phyloP scores from a whole-genome alignment of 495 filamentous ascomycete genomes.

The Aspergillus cavernicola region DNA sequence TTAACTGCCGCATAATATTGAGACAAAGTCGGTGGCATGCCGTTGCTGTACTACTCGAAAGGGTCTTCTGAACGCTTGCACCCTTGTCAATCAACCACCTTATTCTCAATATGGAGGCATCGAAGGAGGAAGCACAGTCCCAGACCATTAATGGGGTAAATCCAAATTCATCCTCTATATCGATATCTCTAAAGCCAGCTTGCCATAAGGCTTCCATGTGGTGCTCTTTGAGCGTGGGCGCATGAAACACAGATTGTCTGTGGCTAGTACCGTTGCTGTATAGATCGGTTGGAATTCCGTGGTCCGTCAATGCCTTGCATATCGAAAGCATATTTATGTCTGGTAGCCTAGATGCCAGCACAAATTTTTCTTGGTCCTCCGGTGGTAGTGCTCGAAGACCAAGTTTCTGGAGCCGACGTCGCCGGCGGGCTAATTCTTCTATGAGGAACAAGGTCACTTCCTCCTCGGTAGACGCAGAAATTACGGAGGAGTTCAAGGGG shows the following conservation, averaged over 20 bases:
- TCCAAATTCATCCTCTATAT: background rate
- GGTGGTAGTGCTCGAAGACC: too few relatives aligned
- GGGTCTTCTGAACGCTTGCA: background rate
- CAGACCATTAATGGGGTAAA: background rate
- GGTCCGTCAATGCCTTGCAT: too few relatives aligned
- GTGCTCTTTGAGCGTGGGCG: background rate
- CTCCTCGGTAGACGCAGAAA: too few relatives aligned
- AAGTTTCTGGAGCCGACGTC: too few relatives aligned
- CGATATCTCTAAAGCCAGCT: background rate
- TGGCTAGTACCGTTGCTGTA: background rate
- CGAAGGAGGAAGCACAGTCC: background rate
- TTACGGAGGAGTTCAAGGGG: too few relatives aligned
- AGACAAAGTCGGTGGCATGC: background rate
- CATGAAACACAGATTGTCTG: background rate
- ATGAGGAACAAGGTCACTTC: too few relatives aligned
- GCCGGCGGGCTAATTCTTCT: too few relatives aligned
- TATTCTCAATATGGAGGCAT: background rate
- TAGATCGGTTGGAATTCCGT: too few relatives aligned
- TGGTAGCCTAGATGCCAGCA: too few relatives aligned
- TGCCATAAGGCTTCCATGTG: background rate
- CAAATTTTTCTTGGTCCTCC: too few relatives aligned
- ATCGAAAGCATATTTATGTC: too few relatives aligned
- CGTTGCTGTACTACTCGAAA: background rate
- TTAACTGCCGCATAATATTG: background rate
- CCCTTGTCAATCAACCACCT: background rate